Evolutionary conservation across 1,284 basidiomycete species (phyloP).

Genomic region (Phylloporus gajari): DNA sequence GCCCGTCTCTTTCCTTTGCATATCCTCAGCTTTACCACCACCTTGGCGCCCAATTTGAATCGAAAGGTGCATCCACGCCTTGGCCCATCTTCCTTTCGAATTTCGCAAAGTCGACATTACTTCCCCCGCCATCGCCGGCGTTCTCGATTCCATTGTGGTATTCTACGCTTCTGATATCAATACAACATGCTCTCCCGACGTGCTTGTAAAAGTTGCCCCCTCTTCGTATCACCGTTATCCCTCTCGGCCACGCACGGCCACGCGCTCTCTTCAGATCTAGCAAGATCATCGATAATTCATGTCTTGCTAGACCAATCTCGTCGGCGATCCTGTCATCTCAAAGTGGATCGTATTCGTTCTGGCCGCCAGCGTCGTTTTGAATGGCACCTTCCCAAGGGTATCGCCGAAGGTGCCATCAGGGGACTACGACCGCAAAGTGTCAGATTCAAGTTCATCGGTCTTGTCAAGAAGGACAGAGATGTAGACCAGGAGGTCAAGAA

Average conservation of each 20-base stretch:
- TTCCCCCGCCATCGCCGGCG: constrained; percentile 66
- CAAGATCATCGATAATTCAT: constrained; percentile 82
- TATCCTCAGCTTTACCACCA: constrained; percentile 92
- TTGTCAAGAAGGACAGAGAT: constrained; percentile 41
- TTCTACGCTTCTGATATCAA: constrained; percentile 42
- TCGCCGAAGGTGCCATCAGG: constrained; percentile 59
- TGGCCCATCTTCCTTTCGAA: constrained; percentile 44
- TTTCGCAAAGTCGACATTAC: constrained; percentile 71
- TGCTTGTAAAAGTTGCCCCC: constrained; percentile 82
- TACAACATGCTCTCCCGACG: constrained; percentile 46
- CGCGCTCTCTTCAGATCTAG: constrained; percentile 39
- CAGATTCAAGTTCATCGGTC: constrained; percentile 56
- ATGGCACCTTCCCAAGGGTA: constrained; percentile 91
- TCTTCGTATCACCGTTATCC: constrained; percentile 65
- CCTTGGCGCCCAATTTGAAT: constrained; percentile 69
- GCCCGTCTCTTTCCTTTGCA: constrained; percentile 90
- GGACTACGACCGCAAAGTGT: constrained; percentile 54
- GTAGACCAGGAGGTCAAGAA: constrained; percentile 34
- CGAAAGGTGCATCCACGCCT: constrained; percentile 31
- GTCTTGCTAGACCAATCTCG: constrained; percentile 93
- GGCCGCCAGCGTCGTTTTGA: constrained; percentile 88
- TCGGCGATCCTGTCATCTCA: constrained; percentile 93
- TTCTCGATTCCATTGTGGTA: constrained; percentile 69
- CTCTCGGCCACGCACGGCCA: constrained; percentile 42
- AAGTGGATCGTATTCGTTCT: constrained; percentile 97